These are phyloP conservation scores for Ensete glaucum DNA, from an alignment of 176 grass and related monocot genomes.

Conservation along the genomic window DNA sequence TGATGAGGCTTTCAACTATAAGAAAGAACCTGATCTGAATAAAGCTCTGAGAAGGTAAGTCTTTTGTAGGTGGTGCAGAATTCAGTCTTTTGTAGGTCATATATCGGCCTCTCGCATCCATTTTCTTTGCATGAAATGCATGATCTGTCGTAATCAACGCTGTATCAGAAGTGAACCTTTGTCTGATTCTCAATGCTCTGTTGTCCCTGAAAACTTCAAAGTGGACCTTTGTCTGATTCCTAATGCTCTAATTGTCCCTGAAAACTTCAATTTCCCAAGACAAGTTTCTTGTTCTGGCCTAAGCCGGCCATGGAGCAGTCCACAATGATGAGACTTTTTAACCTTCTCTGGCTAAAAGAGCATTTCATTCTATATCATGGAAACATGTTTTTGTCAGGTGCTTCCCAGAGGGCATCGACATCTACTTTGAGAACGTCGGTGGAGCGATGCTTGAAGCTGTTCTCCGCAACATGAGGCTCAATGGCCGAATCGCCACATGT, in stretches of 20 bases:
- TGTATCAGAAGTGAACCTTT: too few species aligned
- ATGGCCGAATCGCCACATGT: conserved; percentile 26
- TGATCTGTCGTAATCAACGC: too few species aligned
- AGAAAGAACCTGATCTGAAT: conserved; percentile 35
- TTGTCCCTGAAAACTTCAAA: too few species aligned
- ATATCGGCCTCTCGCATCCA: too few species aligned
- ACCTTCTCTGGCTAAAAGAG: not conserved
- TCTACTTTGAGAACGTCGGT: conserved; percentile 71
- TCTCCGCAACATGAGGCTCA: conserved; percentile 29
- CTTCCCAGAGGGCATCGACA: conserved; percentile 52
- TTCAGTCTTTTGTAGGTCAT: too few species aligned
- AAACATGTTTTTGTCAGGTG: conserved; percentile 1
- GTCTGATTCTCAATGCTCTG: too few species aligned
- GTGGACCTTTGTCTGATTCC: too few species aligned
- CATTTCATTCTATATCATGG: not conserved
- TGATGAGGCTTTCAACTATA: conserved; percentile 72
- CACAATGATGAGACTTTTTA: not conserved
- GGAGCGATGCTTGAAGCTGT: conserved; percentile 40
- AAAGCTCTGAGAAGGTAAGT: conserved; percentile 30
- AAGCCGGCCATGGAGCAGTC: too few species aligned
- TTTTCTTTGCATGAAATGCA: too few species aligned
- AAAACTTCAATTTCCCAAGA: not conserved
- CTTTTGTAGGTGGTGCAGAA: not conserved
- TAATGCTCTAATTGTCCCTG: too few species aligned
- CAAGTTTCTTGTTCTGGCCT: not conserved